These are phyloP conservation scores for Anisodus acutangulus DNA, from an alignment of 257 asterid species.

Conservation along the genomic window DNA sequence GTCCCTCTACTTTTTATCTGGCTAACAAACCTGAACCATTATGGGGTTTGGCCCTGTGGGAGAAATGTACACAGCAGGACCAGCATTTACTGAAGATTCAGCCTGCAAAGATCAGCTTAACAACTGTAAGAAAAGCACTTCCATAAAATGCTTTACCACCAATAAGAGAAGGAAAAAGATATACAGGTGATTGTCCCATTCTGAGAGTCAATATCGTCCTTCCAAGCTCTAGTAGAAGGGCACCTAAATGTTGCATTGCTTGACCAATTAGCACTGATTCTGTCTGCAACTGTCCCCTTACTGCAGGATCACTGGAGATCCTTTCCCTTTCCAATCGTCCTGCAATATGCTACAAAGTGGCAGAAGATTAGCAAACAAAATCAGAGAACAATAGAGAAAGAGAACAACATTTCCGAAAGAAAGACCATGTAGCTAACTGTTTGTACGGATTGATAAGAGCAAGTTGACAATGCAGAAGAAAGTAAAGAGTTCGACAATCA, in stretches of 20 bases:
- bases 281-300: constrained; percentile 74
- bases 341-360: constrained; percentile 72
- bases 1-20: not conserved
- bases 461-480: constrained; percentile 15
- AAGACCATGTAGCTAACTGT: not conserved
- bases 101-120: constrained; percentile 61
- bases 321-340: constrained; percentile 74
- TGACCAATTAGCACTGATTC: constrained; percentile 71
- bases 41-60: constrained; percentile 96
- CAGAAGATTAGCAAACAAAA: constrained; percentile 50
- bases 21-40: constrained; percentile 88
- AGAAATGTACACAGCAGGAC: constrained; percentile 95
- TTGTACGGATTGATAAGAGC: not conserved
- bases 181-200: constrained; percentile 86
- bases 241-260: constrained; percentile 92
- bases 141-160: constrained; percentile 19
- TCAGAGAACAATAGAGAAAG: constrained; percentile 36
- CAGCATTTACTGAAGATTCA: constrained; percentile 85
- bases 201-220: constrained; percentile 85
- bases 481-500: not conserved
- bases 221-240: constrained; percentile 91
- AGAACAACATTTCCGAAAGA: not conserved
- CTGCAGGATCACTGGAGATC: constrained; percentile 62
- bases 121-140: constrained; percentile 28
- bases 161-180: constrained; percentile 36